Conservation (phyloP, 345 rosid genomes). For the Eucalyptus globulus region DNA sequence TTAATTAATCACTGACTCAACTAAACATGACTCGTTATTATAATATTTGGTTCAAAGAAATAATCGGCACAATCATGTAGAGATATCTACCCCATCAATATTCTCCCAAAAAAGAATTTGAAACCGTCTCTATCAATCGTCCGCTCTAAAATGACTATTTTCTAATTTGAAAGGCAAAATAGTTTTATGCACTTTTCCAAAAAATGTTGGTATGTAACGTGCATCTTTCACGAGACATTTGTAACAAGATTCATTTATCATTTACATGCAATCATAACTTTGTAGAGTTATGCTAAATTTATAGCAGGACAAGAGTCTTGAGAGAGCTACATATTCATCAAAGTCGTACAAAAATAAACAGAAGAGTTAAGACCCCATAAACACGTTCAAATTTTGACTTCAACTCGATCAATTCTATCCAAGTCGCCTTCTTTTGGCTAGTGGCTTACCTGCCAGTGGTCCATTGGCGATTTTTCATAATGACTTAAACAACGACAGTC, state of each 20-base stretch:
- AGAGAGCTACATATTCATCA: neutral
- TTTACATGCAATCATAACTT: neutral
- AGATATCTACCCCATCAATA: neutral
- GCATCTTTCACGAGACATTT: neutral
- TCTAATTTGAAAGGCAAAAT: neutral
- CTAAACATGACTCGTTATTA: rapidly evolving
- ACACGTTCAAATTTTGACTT: neutral
- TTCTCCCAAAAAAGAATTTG: neutral
- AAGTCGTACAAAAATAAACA: neutral
- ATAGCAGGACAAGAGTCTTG: neutral
- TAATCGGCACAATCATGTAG: neutral
- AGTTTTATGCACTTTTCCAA: neutral
- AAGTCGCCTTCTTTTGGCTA: neutral
- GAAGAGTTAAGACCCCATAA: neutral
- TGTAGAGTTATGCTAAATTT: neutral
- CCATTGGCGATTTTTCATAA: neutral
- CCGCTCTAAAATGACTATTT: neutral
- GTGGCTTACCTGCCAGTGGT: neutral
- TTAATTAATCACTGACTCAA: neutral
- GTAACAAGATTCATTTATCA: neutral
- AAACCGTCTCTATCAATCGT: neutral
- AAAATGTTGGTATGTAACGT: neutral
- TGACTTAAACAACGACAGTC: neutral
- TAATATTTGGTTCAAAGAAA: neutral
- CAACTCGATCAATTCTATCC: neutral